phyloP scores from a whole-genome alignment of 208 protist species.

The Entamoeba moshkovskii region DNA sequence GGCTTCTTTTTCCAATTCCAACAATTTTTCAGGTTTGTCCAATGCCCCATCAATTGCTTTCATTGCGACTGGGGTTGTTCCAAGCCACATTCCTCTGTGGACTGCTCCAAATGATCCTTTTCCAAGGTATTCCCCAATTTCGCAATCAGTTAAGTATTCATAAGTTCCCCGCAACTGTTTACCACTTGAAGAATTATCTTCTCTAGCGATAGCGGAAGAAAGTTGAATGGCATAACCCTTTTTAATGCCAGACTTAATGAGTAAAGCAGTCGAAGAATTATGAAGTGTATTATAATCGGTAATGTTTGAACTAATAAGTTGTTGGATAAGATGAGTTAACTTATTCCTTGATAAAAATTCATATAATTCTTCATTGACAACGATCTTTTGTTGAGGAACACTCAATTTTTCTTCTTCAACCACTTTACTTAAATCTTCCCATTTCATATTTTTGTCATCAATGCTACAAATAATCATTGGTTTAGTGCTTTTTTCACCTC shows the following conservation, averaged over 20 bases:
- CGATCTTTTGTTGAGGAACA: background rate
- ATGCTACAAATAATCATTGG: background rate
- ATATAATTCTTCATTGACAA: background rate
- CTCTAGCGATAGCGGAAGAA: background rate
- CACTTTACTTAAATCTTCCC: background rate
- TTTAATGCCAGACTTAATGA: background rate
- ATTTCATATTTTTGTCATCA: background rate
- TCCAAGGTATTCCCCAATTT: background rate
- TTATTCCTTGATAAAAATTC: background rate
- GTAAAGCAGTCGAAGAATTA: background rate
- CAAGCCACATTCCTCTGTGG: background rate
- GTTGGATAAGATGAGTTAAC: background rate
- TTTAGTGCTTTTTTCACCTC: background rate
- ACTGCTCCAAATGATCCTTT: background rate
- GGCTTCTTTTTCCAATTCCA: background rate
- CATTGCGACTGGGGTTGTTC: background rate
- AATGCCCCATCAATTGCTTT: background rate
- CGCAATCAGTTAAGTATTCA: background rate
- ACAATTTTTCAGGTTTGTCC: background rate
- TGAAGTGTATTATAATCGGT: background rate
- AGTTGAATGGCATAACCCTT: background rate
- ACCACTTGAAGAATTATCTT: background rate
- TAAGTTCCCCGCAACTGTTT: background rate
- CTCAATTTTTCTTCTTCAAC: background rate
- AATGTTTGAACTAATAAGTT: background rate